phyloP scores from a whole-genome alignment of 768 basidiomycete genomes.

The Hirschioporus abietinus region DNA sequence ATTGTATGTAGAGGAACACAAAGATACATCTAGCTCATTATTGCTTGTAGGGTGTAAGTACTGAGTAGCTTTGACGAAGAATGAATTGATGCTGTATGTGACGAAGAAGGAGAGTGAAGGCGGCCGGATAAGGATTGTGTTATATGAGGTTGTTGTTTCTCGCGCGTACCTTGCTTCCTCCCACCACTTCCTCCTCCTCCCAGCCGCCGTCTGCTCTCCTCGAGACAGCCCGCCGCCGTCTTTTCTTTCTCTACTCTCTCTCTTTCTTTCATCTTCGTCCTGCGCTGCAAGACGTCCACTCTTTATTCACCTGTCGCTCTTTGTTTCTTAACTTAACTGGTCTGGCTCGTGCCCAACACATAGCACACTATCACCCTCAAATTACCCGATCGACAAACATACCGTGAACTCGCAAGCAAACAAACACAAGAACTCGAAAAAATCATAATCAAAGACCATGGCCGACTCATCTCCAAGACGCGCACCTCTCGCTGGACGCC shows the following conservation, averaged over 20 bases:
- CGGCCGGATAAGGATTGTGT: not conserved
- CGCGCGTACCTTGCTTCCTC: not conserved
- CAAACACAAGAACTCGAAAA: not conserved
- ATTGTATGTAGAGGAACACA: too few species aligned
- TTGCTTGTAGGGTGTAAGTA: too few species aligned
- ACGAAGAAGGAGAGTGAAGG: too few species aligned
- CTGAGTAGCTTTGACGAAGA: too few species aligned
- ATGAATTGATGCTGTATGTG: too few species aligned
- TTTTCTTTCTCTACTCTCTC: not conserved
- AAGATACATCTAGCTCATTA: too few species aligned
- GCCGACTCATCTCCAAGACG: not conserved
- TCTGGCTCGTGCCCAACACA: not conserved
- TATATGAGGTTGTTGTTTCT: not conserved
- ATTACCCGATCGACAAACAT: not conserved
- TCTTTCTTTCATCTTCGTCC: not conserved
- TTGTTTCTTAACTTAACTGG: not conserved
- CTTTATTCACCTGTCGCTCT: not conserved
- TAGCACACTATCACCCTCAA: not conserved
- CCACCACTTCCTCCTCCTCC: not conserved
- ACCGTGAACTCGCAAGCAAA: not conserved
- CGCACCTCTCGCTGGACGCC: slow-evolving; percentile 52
- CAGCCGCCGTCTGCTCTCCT: not conserved
- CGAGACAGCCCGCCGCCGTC: not conserved
- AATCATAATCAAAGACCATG: not conserved
- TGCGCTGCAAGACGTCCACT: not conserved